A percentile compares a stretch with the other conserved stretches of the same genome.
These are phyloP conservation scores for Mucor piriformis DNA, from an alignment of 371 early-diverging fungal species.

Conservation along the genomic window DNA sequence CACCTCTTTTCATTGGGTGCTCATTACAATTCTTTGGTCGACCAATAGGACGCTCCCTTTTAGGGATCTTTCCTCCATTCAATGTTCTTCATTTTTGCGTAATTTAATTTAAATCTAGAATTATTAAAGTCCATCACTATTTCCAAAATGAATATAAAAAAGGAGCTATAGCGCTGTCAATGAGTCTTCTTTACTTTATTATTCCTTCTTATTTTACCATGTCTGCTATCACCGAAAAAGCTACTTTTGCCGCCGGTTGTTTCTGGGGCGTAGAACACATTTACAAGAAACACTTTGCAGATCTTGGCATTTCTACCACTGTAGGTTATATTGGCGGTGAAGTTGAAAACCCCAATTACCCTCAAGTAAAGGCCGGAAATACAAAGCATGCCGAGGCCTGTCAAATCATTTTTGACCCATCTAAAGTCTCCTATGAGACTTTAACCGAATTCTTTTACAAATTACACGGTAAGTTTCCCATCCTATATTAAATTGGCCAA, in stretches of 20 bases:
- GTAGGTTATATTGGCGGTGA: constrained; percentile 87
- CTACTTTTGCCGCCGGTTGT: constrained; percentile 49
- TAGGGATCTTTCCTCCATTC: constrained; percentile 12
- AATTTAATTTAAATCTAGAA: constrained; percentile 6
- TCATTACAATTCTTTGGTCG: constrained; percentile 73
- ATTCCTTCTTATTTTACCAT: not conserved
- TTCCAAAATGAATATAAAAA: constrained; percentile 11
- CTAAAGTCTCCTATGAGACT: constrained; percentile 60
- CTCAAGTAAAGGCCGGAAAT: constrained; percentile 67
- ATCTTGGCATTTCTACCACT: constrained; percentile 56
- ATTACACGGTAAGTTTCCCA: constrained; percentile 64
- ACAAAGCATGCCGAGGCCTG: constrained; percentile 86
- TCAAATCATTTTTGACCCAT: constrained; percentile 75
- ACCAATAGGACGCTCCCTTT: not conserved
- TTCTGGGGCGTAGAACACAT: constrained; percentile 81
- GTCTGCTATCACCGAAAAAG: constrained; percentile 27
- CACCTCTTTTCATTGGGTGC: constrained; percentile 92
- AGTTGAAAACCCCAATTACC: constrained; percentile 55
- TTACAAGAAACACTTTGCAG: constrained; percentile 62
- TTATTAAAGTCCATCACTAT: not conserved
- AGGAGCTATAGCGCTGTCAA: constrained; percentile 5
- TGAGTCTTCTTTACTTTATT: not conserved
- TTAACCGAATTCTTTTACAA: constrained; percentile 83
- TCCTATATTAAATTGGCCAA: not conserved
- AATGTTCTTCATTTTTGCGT: constrained; percentile 22